Conservation (phyloP, 1,284 basidiomycete genomes). For the Naganishia cerealis region DNA sequence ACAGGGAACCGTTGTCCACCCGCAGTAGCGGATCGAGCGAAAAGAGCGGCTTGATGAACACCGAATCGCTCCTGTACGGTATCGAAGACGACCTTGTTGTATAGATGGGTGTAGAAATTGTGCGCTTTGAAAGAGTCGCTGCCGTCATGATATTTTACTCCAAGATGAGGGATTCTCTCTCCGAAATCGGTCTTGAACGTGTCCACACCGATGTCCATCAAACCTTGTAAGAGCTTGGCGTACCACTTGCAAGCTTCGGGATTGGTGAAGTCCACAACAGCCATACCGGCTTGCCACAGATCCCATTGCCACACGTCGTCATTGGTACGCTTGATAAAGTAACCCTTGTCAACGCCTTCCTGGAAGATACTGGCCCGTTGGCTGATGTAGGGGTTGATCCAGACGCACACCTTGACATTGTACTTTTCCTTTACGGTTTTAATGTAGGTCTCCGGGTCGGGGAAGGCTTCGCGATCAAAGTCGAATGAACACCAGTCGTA, state of each 20-base stretch:
- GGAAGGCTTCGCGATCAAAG: constrained; percentile 73
- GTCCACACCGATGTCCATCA: constrained; percentile 70
- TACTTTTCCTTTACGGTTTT: constrained; percentile 67
- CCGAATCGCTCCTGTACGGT: constrained; percentile 64
- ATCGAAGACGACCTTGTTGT: constrained; percentile 70
- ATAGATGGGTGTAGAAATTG: constrained; percentile 66
- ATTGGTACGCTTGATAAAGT: constrained; percentile 68
- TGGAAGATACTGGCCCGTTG: constrained; percentile 69
- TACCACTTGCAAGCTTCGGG: constrained; percentile 70
- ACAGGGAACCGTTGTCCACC: constrained; percentile 65
- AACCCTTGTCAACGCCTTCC: constrained; percentile 66
- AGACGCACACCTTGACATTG: constrained; percentile 66
- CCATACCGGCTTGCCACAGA: constrained; percentile 70
- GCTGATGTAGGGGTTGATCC: constrained; percentile 59
- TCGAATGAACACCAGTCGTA: constrained; percentile 77
- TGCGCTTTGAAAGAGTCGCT: constrained; percentile 62
- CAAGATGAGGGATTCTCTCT: constrained; percentile 63
- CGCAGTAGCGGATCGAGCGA: constrained; percentile 65
- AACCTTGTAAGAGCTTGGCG: constrained; percentile 60
- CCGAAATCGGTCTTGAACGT: constrained; percentile 67
- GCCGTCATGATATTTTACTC: constrained; percentile 66
- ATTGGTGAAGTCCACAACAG: constrained; percentile 69
- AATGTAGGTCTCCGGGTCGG: constrained; percentile 68
- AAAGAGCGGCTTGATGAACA: constrained; percentile 66
- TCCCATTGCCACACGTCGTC: constrained; percentile 77